A percentile compares a stretch with the other conserved stretches of the same genome.
Evolutionary conservation across 108 stramenopile species (phyloP).

Genomic region (Schizochytrium sp.): DNA sequence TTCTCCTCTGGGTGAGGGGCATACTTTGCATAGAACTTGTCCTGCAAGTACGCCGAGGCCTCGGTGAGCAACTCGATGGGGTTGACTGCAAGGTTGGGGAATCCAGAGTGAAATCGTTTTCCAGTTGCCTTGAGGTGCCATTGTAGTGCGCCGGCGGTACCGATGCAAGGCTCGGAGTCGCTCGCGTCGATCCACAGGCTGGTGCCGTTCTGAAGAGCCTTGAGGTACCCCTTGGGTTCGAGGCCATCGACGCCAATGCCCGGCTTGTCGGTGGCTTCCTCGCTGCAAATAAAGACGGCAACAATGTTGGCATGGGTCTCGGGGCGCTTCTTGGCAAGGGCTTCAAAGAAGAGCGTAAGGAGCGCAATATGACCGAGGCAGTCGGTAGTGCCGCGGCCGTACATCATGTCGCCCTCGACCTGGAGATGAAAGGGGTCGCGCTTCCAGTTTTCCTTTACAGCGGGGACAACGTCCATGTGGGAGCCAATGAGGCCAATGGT

Average conservation of each 20-base stretch:
- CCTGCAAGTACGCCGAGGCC: conserved; percentile 30
- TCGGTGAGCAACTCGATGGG: conserved; percentile 47
- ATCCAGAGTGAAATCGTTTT: conserved; percentile 50
- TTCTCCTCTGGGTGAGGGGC: conserved; percentile 42
- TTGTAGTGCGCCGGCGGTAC: conserved; percentile 41
- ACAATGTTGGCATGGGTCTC: conserved; percentile 33
- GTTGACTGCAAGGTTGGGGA: conserved; percentile 53
- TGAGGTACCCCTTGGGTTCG: conserved; percentile 37
- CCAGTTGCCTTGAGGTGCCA: conserved; percentile 51
- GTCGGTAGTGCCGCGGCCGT: conserved; percentile 54
- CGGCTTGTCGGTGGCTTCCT: conserved; percentile 43
- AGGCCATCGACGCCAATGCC: conserved; percentile 54
- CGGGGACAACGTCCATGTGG: conserved; percentile 57
- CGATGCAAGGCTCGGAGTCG: conserved; percentile 53
- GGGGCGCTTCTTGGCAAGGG: conserved; percentile 43
- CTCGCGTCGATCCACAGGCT: conserved; percentile 56
- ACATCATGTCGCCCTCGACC: conserved; percentile 52
- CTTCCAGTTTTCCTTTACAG: conserved; percentile 50
- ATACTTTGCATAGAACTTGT: conserved; percentile 46
- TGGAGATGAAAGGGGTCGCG: conserved; percentile 49
- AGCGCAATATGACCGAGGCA: conserved; percentile 61
- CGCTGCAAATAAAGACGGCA: conserved; percentile 55
- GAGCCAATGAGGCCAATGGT: conserved; percentile 52
- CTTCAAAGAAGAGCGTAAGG: conserved; percentile 44
- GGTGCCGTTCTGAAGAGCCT: conserved; percentile 47